phyloP scores from a whole-genome alignment of 805 yeast genomes.

The Lachancea meyersii region DNA sequence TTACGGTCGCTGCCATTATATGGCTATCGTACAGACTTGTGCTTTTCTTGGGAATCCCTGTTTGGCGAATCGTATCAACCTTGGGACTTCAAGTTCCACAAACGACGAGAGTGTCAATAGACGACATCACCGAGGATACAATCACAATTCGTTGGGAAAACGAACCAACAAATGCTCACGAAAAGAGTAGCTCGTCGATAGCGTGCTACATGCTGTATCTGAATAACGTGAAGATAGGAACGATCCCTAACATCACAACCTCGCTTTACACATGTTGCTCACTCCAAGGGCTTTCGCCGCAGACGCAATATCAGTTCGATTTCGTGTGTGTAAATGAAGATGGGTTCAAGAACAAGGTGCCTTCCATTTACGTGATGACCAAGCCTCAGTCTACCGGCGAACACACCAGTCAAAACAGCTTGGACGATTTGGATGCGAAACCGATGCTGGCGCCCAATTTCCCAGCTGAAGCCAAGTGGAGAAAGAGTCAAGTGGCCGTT shows the following conservation, averaged over 20 bases:
- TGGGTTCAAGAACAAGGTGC: conserved; percentile 32
- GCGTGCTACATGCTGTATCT: conserved; percentile 29
- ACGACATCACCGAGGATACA: conserved; percentile 25
- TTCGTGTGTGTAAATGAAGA: conserved; percentile 30
- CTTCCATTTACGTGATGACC: conserved; percentile 29
- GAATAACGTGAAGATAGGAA: conserved; percentile 27
- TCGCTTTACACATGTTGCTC: conserved; percentile 31
- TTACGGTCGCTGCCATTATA: conserved; percentile 10
- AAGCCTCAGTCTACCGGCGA: conserved; percentile 1
- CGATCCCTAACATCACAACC: conserved; percentile 27
- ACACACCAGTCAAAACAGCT: conserved; percentile 10
- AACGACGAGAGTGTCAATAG: conserved; percentile 31
- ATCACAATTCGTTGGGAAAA: conserved; percentile 34
- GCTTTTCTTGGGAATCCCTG: conserved; percentile 28
- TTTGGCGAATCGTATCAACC: conserved; percentile 24
- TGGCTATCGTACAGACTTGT: conserved; percentile 29
- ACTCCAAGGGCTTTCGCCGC: conserved; percentile 22
- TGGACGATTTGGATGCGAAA: conserved; percentile 14
- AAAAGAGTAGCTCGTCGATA: conserved; percentile 12
- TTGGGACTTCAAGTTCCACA: conserved; percentile 29
- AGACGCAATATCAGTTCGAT: conserved; percentile 29
- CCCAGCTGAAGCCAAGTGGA: conserved; percentile 13
- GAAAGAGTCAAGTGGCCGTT: conserved; percentile 9
- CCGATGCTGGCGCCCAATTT: conserved; percentile 6
- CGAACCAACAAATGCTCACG: conserved; percentile 17